Base-by-base conservation (phyloP, 2,329 filamentous ascomycete species). In the Penicillium vulpinum region DNA sequence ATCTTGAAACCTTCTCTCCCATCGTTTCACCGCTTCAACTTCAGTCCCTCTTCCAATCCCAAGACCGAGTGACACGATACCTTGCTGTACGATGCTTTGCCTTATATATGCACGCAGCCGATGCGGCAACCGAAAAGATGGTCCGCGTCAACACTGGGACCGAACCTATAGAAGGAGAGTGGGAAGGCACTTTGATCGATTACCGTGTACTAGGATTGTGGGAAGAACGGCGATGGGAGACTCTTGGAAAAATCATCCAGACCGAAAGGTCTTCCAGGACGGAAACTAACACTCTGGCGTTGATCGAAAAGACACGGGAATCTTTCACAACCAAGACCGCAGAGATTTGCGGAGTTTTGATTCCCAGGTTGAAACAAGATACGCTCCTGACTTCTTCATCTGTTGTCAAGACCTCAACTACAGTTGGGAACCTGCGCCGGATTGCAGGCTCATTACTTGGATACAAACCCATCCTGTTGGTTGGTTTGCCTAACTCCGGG, bases 401-500 rank as follows among this genome's bases (percentile, higher is more conserved):
- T 49, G 83, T 91, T 28, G 83, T 94, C 21, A 79, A 84, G 58
- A 96, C 92, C 0, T 70, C 81, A 0, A 96, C 91, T 0, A 91
- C 92, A 0, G 76, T 83, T 31, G 72, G 73, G 10, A 99, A 97
- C 63, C 78, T 96, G 36, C 83, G 85, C 66, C 79, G 74, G 11
- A 82, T 97, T 54, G 89, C 90, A 2, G 75, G 76, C 28, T 83
- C 87, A 45, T 78, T 99, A 29, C 86, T 89, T 43, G 80, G 80
- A 4, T 72, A 84, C 1, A 85, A 86, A 0, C 91, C 95, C 0
- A 81, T 97, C 35, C 80, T 99, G 21, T 81, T 99, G 5, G 85
- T 91, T 61, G 94, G 94, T 1, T 79, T 90, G 15, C 85, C 93
- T 8, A 93, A 95, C 21, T 89, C 89, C 31, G 94, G 94, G 49